These are phyloP conservation scores for Syncephalastrum sp. DNA, from an alignment of 371 early-diverging fungal genomes.

Conservation along the genomic window DNA sequence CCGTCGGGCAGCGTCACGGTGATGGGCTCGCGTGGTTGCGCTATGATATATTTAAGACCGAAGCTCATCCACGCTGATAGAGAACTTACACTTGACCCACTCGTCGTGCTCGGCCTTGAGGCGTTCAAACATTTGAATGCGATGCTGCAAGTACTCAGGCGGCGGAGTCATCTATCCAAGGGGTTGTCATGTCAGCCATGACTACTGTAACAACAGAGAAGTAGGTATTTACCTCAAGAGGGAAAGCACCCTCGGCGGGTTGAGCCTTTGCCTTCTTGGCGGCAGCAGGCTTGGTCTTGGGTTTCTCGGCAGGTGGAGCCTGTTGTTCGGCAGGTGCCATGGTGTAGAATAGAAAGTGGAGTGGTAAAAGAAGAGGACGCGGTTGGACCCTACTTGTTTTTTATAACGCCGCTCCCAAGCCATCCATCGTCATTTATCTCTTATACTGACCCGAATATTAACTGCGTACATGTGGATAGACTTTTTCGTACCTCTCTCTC, in stretches of 20 bases:
- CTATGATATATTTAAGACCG: conserved; percentile 32
- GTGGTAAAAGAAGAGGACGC: too few species aligned
- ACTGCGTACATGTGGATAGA: too few species aligned
- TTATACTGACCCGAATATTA: too few species aligned
- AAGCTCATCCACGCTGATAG: conserved; percentile 8
- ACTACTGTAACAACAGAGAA: conserved; percentile 1
- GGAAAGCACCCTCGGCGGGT: conserved; percentile 44
- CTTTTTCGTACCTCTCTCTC: too few species aligned
- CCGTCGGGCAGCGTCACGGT: conserved; percentile 92
- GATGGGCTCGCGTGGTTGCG: conserved; percentile 84
- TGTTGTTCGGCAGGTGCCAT: too few species aligned
- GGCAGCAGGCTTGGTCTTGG: too few species aligned
- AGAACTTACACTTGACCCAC: conserved; percentile 70
- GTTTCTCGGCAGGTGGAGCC: too few species aligned
- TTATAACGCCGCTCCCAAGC: too few species aligned
- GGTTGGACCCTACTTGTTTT: too few species aligned
- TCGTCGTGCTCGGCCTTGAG: conserved; percentile 80
- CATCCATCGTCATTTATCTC: too few species aligned
- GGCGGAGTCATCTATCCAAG: conserved; percentile 57
- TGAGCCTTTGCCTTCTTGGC: conserved; percentile 59
- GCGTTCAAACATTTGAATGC: conserved; percentile 90
- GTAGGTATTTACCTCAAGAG: conserved; percentile 51
- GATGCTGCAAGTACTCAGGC: conserved; percentile 84
- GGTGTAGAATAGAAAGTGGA: too few species aligned
- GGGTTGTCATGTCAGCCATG: conserved; percentile 2